A percentile compares a stretch with the other conserved stretches of the same genome.
Conservation (phyloP, 23 red algal genomes). For the Porphyridium purpureum region DNA sequence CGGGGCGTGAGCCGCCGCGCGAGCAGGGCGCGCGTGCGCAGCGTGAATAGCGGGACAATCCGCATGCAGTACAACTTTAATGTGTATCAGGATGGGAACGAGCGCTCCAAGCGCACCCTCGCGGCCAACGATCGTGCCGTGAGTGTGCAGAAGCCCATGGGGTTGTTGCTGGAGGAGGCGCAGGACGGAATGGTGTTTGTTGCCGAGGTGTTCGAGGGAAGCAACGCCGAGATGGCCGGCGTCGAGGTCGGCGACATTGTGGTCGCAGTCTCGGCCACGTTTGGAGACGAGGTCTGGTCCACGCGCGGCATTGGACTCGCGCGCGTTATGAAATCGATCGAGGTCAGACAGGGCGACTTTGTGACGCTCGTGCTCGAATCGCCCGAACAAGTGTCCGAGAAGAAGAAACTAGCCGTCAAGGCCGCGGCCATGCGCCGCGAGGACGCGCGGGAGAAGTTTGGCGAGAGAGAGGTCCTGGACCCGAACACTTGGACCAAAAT, state of each 20-base stretch:
- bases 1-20: no score
- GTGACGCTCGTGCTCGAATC: conserved; percentile 87
- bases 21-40: no score
- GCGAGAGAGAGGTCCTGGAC: conserved; percentile 79
- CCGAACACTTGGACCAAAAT: conserved; percentile 55
- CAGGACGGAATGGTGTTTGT: conserved; percentile 99
- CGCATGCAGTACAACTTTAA: conserved; percentile 94
- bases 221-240: conserved; percentile 68
- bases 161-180: conserved; percentile 76
- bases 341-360: conserved; percentile 70
- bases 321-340: conserved; percentile 86
- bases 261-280: conserved; percentile 89
- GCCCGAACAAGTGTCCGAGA: conserved; percentile 30
- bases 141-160: conserved; percentile 66
- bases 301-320: conserved; percentile 84
- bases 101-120: conserved; percentile 53
- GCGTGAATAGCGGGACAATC: no score
- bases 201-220: conserved; percentile 64
- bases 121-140: conserved; percentile 41
- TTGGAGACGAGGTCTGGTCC: conserved; percentile 97
- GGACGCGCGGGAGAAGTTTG: conserved; percentile 76
- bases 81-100: conserved; percentile 82
- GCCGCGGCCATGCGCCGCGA: conserved; percentile 22
- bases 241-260: conserved; percentile 80
- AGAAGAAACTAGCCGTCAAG: conserved; percentile 38